Evolutionary conservation across 768 basidiomycete species (phyloP).

Genomic region (Neoboletus brunneissimus): DNA sequence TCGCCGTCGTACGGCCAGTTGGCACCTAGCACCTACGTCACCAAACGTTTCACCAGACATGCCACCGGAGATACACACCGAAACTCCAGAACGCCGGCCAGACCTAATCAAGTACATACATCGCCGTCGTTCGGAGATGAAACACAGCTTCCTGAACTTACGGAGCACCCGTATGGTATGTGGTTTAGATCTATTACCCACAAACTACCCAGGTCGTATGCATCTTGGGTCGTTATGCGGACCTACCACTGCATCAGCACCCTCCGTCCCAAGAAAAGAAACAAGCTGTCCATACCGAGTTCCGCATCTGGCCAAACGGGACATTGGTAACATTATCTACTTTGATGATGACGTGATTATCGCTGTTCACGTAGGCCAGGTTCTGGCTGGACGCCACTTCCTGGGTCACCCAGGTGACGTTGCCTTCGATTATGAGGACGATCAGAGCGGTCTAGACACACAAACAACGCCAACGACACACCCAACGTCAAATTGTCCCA

Average conservation of each 20-base stretch:
- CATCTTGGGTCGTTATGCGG: slow-evolving; percentile 43
- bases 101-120: slow-evolving; percentile 11
- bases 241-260: slow-evolving; percentile 30
- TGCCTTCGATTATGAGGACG: slow-evolving; percentile 39
- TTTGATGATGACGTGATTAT: slow-evolving; percentile 65
- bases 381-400: slow-evolving; percentile 44
- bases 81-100: slow-evolving; percentile 35
- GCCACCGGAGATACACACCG: slow-evolving; percentile 11
- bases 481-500: slow-evolving; percentile 45
- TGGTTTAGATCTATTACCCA: slow-evolving; percentile 47
- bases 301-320: slow-evolving; percentile 47
- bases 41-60: background rate
- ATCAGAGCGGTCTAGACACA: background rate
- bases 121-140: slow-evolving; percentile 3
- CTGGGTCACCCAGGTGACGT: slow-evolving; percentile 57
- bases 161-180: slow-evolving; percentile 58
- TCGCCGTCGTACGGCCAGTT: slow-evolving; percentile 49
- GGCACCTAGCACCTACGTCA: slow-evolving; percentile 10
- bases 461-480: slow-evolving; percentile 28
- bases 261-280: background rate
- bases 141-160: slow-evolving; percentile 24
- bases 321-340: slow-evolving; percentile 71
- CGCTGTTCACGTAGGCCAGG: slow-evolving; percentile 58
- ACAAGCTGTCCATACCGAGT: slow-evolving; percentile 44
- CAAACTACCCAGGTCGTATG: slow-evolving; percentile 43